Evolutionary conservation across 1,139 yeast species (phyloP).

Genomic region (Saccharomycopsis hybrid): DNA sequence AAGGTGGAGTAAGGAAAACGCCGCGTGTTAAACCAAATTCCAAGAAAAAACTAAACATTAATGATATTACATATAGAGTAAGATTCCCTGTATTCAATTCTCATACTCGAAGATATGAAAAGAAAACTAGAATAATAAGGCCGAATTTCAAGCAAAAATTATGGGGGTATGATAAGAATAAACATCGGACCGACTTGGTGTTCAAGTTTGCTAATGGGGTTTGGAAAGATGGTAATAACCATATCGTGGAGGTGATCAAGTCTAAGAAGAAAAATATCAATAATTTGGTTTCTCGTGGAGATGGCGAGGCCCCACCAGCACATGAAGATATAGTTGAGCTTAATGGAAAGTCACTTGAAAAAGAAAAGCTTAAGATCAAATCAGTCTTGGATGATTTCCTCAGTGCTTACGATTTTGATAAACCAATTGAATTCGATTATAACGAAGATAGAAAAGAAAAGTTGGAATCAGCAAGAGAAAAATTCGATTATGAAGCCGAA

Average conservation of each 20-base stretch:
- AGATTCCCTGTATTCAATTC: conserved; percentile 29
- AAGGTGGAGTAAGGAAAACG: conserved; percentile 57
- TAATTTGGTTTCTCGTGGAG: conserved; percentile 23
- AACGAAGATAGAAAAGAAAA: conserved; percentile 30
- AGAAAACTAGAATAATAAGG: conserved; percentile 35
- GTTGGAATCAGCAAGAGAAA: conserved; percentile 32
- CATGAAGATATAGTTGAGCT: too few species aligned
- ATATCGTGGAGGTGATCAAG: conserved; percentile 49
- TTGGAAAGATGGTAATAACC: conserved; percentile 84
- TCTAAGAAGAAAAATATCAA: background rate
- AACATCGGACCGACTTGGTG: conserved; percentile 54
- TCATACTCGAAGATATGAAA: conserved; percentile 27
- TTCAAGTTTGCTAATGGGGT: conserved; percentile 49
- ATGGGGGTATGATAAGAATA: conserved; percentile 83
- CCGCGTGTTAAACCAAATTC: conserved; percentile 42
- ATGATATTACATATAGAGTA: conserved; percentile 54
- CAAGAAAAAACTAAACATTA: conserved; percentile 11
- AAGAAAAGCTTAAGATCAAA: conserved; percentile 35
- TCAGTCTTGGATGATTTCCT: conserved; percentile 49
- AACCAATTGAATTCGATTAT: conserved; percentile 49
- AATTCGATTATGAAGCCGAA: conserved; percentile 43
- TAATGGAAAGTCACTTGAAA: conserved; percentile 30
- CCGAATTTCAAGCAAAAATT: conserved; percentile 65
- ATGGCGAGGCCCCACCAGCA: conserved; percentile 24
- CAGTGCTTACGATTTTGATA: conserved; percentile 50